A percentile compares a stretch with the other conserved stretches of the same genome.
Evolutionary conservation across 2,329 filamentous ascomycete species (phyloP).

Genomic region (Pyrenophora tritici-repentis): DNA sequence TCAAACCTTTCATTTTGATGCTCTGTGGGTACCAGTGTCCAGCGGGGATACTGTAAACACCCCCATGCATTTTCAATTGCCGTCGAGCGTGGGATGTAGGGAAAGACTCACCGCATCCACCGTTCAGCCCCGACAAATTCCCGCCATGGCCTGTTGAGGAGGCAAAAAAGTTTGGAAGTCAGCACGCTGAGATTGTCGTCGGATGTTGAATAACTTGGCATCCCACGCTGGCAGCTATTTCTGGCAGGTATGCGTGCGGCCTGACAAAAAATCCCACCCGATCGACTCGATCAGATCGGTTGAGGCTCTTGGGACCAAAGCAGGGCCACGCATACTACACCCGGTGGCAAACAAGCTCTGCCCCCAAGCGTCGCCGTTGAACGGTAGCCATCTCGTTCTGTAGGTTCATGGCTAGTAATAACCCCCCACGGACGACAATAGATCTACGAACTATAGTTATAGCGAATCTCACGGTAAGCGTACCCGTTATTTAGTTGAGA

Average conservation of each 20-base stretch:
- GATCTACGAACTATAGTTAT: conserved; percentile 13
- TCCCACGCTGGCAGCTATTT: conserved; percentile 26
- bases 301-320: conserved; percentile 17
- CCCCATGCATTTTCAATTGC: conserved; percentile 4
- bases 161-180: conserved; percentile 6
- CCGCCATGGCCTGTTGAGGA: conserved; percentile 21
- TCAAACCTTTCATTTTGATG: background rate
- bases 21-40: conserved; percentile 8
- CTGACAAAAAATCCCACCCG: conserved; percentile 24
- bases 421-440: conserved; percentile 14
- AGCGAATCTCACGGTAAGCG: background rate
- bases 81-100: conserved; percentile 5
- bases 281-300: conserved; percentile 20
- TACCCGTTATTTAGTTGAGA: conserved; percentile 1
- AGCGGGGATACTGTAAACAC: background rate
- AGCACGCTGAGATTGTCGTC: conserved; percentile 16
- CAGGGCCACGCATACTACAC: conserved; percentile 11
- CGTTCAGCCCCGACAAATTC: conserved; percentile 1
- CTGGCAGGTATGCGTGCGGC: conserved; percentile 22
- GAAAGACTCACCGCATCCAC: background rate
- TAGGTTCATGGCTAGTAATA: conserved; percentile 1
- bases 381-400: background rate
- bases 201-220: conserved; percentile 28
- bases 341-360: conserved; percentile 14
- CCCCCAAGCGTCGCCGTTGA: conserved; percentile 12